phyloP scores from a whole-genome alignment of 331 rosid species.

The Rosa hybrid region DNA sequence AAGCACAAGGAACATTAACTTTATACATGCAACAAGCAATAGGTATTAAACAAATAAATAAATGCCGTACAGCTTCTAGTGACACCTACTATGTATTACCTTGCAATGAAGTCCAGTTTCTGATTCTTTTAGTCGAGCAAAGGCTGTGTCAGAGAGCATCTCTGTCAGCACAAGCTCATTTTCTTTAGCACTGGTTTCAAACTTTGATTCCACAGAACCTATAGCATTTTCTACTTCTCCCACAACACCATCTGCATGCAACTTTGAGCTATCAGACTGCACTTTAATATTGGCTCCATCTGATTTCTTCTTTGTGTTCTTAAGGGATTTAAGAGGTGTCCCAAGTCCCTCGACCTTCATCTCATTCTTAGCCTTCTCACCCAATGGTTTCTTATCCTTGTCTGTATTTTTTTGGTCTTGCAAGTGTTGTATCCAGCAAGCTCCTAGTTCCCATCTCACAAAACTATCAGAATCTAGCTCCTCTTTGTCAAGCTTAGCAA shows the following conservation, averaged over 20 bases:
- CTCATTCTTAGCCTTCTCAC: conserved; percentile 74
- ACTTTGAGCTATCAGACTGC: conserved; percentile 48
- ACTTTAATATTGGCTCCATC: conserved; percentile 50
- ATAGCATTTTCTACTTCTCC: conserved; percentile 52
- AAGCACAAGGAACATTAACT: conserved; percentile 36
- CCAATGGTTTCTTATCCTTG: conserved; percentile 73
- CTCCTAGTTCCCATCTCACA: conserved; percentile 99
- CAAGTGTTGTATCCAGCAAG: conserved; percentile 99
- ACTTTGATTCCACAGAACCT: conserved; percentile 44
- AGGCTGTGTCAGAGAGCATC: conserved; percentile 70
- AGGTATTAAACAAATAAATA: not conserved
- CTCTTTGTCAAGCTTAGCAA: conserved; percentile 79
- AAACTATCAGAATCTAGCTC: conserved; percentile 52
- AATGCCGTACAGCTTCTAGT: conserved; percentile 2
- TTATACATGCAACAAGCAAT: conserved; percentile 21
- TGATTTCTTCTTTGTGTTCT: conserved; percentile 75
- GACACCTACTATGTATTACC: conserved; percentile 47
- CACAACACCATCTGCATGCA: conserved; percentile 35
- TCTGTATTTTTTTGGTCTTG: conserved; percentile 88
- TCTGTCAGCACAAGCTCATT: conserved; percentile 70
- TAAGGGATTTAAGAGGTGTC: conserved; percentile 83
- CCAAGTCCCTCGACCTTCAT: conserved; percentile 99
- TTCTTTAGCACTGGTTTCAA: conserved; percentile 58
- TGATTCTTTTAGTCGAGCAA: conserved; percentile 82
- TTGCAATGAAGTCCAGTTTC: conserved; percentile 96